A percentile compares a stretch with the other conserved stretches of the same genome.
Evolutionary conservation across 2,329 filamentous ascomycete genomes (phyloP).

Genomic region (Diaporthe ampelina): DNA sequence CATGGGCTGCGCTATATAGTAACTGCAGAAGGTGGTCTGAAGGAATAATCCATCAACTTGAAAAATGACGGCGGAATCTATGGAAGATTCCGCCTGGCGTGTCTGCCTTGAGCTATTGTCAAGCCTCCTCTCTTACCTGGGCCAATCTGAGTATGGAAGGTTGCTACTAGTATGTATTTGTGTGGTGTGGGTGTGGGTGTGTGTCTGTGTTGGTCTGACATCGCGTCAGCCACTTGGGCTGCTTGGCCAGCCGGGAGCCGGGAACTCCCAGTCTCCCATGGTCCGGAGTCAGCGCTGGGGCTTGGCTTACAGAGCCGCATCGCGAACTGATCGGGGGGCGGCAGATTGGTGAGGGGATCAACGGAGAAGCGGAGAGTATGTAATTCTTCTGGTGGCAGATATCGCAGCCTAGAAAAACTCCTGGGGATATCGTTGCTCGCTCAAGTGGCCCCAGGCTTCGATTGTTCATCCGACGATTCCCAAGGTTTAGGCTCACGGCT

Average conservation of each 20-base stretch:
- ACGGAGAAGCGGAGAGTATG: background rate
- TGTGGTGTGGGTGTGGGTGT: background rate
- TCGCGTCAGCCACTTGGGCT: constrained; percentile 3
- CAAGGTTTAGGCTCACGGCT: constrained; percentile 1
- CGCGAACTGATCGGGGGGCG: background rate
- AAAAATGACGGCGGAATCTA: background rate
- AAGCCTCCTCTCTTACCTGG: constrained; percentile 23
- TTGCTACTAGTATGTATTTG: background rate
- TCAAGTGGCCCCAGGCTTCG: background rate
- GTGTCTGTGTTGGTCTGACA: constrained; percentile 13
- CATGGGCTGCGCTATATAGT: too few species aligned
- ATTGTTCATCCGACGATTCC: background rate
- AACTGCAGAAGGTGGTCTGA: too few species aligned
- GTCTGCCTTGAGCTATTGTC: constrained; percentile 32
- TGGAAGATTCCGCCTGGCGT: constrained; percentile 11
- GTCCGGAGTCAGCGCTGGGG: background rate
- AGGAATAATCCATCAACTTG: constrained; percentile 2
- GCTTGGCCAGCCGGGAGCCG: constrained; percentile 14
- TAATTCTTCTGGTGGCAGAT: background rate
- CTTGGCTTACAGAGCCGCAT: constrained; percentile 28
- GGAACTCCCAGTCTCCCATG: constrained; percentile 16
- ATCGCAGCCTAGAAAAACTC: background rate
- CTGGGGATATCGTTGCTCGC: background rate
- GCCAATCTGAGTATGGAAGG: constrained; percentile 1
- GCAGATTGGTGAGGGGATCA: background rate